A percentile compares a stretch with the other conserved stretches of the same genome.
Evolutionary conservation across 441 rosid species (phyloP).

Genomic region (Pelargonium cotyledonis): DNA sequence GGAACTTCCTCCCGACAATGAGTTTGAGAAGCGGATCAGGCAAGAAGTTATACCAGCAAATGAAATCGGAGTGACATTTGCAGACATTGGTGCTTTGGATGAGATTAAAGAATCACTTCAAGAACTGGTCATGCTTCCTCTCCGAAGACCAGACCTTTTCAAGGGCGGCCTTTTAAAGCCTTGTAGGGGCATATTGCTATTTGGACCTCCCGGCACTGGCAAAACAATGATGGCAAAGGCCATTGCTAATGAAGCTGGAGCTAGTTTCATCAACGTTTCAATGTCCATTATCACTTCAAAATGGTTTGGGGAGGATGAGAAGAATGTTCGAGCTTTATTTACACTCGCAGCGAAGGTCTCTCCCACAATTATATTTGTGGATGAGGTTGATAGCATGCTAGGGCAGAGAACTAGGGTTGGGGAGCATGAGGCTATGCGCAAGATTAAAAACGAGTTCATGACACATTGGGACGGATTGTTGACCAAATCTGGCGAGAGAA

Average conservation of each 20-base stretch:
- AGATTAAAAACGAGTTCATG: slow-evolving; percentile 97
- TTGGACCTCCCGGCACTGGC: slow-evolving; percentile 99
- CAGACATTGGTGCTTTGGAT: slow-evolving; percentile 86
- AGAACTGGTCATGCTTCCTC: slow-evolving; percentile 98
- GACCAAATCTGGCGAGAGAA: slow-evolving; percentile 66
- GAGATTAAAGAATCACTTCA: slow-evolving; percentile 92
- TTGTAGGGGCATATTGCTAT: slow-evolving; percentile 91
- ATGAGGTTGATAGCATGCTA: slow-evolving; percentile 98
- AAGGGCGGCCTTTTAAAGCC: slow-evolving; percentile 96
- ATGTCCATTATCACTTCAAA: slow-evolving; percentile 99
- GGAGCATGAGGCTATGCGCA: slow-evolving; percentile 98
- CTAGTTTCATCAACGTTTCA: slow-evolving; percentile 95
- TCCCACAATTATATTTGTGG: slow-evolving; percentile 91
- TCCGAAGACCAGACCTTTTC: slow-evolving; percentile 91
- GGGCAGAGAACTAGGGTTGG: slow-evolving; percentile 94
- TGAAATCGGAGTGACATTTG: slow-evolving; percentile 91
- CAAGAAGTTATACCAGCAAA: slow-evolving; percentile 94
- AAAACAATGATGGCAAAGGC: slow-evolving; percentile 99
- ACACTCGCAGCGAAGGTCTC: slow-evolving; percentile 90
- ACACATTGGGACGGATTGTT: slow-evolving; percentile 95
- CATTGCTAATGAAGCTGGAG: slow-evolving; percentile 98
- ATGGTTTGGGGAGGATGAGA: slow-evolving; percentile 99
- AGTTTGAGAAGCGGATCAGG: slow-evolving; percentile 91
- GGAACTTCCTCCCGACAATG: slow-evolving; percentile 90
- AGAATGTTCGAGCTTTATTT: slow-evolving; percentile 87